Percentiles rank a stretch among this genome's conserved stretches.
Evolutionary conservation across 306 rosid genomes (phyloP).

Genomic region (Cotoneaster glaucophyllus): DNA sequence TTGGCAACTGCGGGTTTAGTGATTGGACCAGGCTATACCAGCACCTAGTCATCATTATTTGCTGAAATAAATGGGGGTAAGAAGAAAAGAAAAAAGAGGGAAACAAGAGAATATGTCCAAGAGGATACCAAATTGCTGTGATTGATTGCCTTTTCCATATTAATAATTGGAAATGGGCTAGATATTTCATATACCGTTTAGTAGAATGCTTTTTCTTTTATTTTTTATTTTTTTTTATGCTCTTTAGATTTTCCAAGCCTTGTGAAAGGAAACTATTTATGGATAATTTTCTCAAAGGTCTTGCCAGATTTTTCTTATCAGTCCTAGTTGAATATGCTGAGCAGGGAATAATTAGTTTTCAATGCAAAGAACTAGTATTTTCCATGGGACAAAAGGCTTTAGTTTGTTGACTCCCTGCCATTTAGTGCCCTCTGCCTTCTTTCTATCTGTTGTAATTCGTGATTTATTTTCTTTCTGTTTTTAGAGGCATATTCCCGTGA

Average conservation of each 20-base stretch:
- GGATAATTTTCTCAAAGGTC: not conserved
- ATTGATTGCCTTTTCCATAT: not conserved
- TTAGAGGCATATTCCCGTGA: constrained; percentile 92
- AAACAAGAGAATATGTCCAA: not conserved
- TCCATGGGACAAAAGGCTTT: not conserved
- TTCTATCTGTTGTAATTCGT: constrained; percentile 2
- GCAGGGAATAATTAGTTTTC: not conserved
- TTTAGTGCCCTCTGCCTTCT: not conserved
- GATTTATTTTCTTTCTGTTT: constrained; percentile 16
- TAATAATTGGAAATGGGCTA: not conserved
- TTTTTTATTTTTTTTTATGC: not conserved
- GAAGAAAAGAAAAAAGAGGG: not conserved
- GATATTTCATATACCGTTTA: not conserved
- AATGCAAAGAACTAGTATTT: not conserved
- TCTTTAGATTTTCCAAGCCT: not conserved
- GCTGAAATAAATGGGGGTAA: not conserved
- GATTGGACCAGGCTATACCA: not conserved
- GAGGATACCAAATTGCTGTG: not conserved
- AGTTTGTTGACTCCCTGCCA: too few species aligned
- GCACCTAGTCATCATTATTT: not conserved
- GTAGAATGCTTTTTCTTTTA: not conserved
- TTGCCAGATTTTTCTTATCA: not conserved
- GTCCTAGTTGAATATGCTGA: not conserved
- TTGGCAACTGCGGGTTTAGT: not conserved
- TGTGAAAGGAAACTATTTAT: too few species aligned